These are phyloP conservation scores for Diaporthe caulivora DNA, from an alignment of 2,329 filamentous ascomycete species.

Conservation along the genomic window DNA sequence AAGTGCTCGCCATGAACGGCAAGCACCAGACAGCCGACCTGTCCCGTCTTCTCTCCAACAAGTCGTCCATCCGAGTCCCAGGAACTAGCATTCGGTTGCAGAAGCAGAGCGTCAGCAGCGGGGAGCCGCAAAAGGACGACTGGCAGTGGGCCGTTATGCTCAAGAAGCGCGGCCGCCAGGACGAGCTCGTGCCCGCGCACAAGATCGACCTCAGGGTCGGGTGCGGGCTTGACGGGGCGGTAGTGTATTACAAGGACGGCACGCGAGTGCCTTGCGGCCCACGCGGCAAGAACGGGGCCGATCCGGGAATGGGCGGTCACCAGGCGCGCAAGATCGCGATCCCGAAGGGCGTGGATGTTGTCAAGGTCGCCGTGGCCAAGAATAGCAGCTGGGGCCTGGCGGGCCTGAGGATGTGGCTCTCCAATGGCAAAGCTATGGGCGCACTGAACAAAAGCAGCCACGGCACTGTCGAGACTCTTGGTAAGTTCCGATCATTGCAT, in stretches of 20 bases:
- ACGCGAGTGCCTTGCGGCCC: conserved; percentile 57
- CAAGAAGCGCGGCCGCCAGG: conserved; percentile 46
- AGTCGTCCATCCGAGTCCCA: conserved; percentile 52
- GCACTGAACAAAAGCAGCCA: background rate
- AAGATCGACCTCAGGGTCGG: conserved; percentile 60
- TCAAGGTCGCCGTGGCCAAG: conserved; percentile 48
- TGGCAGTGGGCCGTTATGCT: conserved; percentile 51
- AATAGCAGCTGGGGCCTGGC: conserved; percentile 24
- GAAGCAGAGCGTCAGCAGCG: conserved; percentile 50
- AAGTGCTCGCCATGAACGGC: conserved; percentile 56
- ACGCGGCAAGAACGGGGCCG: conserved; percentile 38
- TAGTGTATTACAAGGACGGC: conserved; percentile 59
- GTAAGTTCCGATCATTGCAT: background rate
- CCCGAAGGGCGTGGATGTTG: conserved; percentile 44
- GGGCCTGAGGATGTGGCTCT: conserved; percentile 25
- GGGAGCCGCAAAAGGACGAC: conserved; percentile 33
- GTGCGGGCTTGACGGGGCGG: conserved; percentile 57
- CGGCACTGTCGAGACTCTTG: conserved; percentile 1
- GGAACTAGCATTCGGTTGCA: conserved; percentile 52
- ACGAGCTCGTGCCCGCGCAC: conserved; percentile 52
- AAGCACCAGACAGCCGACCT: conserved; percentile 50
- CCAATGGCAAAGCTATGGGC: conserved; percentile 16
- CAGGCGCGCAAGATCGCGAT: conserved; percentile 45
- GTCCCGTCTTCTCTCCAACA: conserved; percentile 49
- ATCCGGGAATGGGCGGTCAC: conserved; percentile 48